Percentiles rank a stretch among this genome's conserved stretches.
These are phyloP conservation scores for Fistulina hepatica DNA, from an alignment of 1,284 basidiomycete genomes.

Conservation along the genomic window DNA sequence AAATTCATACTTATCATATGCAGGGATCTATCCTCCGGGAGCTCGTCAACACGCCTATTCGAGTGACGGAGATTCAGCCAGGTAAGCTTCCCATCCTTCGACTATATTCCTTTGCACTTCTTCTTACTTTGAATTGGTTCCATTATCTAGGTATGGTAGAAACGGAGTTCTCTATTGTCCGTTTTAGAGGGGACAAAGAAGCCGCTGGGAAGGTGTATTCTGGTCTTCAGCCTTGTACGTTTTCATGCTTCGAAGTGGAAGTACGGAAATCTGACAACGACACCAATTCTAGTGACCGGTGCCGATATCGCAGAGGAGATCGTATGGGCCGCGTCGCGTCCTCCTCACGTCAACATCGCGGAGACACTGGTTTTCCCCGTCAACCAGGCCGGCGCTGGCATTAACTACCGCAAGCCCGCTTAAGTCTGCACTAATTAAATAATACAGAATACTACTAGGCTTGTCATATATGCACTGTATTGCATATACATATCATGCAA, in stretches of 20 bases:
- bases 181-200: conserved; percentile 74
- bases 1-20: neutral
- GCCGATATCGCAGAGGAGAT: conserved; percentile 95
- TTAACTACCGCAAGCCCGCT: conserved; percentile 48
- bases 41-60: conserved; percentile 81
- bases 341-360: conserved; percentile 79
- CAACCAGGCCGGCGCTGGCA: conserved; percentile 68
- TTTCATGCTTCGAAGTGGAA: neutral
- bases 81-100: conserved; percentile 33
- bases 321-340: conserved; percentile 87
- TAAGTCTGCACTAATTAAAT: no score
- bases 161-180: conserved; percentile 83
- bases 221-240: conserved; percentile 69
- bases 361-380: conserved; percentile 71
- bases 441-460: neutral
- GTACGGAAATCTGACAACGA: neutral
- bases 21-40: conserved; percentile 66
- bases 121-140: conserved; percentile 7
- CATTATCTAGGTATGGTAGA: conserved; percentile 67
- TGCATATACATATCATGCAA: neutral
- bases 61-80: conserved; percentile 87
- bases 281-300: conserved; percentile 45
- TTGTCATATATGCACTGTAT: neutral
- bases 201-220: conserved; percentile 86
- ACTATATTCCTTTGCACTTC: neutral